Evolutionary conservation across 176 grass and related monocot genomes (phyloP), one percentile per base, ranked within the genome.

Genomic region (Guadua angustifolia): DNA sequence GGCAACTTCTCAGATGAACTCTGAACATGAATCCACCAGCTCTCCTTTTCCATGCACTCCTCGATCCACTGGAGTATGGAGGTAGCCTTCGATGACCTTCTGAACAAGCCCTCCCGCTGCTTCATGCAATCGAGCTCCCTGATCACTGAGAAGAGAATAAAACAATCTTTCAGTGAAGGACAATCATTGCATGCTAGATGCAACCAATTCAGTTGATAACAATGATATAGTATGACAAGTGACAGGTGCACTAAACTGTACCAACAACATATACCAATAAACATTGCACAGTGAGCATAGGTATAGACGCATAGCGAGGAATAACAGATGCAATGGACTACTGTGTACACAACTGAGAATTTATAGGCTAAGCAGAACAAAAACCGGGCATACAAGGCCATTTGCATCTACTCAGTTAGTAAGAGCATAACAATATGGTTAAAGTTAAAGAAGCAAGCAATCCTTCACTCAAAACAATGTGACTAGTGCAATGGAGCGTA

Each of bases 21-120:
- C 86, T 99, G 96, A 13, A 95, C 91, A 49, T 95, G 93, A 47
- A 95, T 93, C 91, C 96, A 99, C 93, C 89, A 91, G 79, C 85
- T 86, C 68, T 85, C 84, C 2, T 74, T 94, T 10, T 74, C 88
- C 96, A 95, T 88, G 83, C 93, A 99, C 7, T 92, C 86, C 51
- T 94, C 91, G 8, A 99, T 99, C 96, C 96, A 95, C 21, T 94
- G 67, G 62, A 99, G 88, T 40, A 89, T 83, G 47, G 71, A 75
- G 59, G 93, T 94, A 5, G 93, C 96, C 82, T 94, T 99, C 17
- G 88, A 86, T 25, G 89, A 85, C 71, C 82, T 79, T 12, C 75
- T 73, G 83, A 95, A 94, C 69, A 95, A 55, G 25, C 89, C 83
- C 62, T 95, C 96, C 21, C 75, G 69, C 79, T 86, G 86, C 45